Evolutionary conservation across 345 rosid genomes (phyloP), one percentile per base, ranked within the genome.

Genomic region (Cardamine chenopodiifolia): DNA sequence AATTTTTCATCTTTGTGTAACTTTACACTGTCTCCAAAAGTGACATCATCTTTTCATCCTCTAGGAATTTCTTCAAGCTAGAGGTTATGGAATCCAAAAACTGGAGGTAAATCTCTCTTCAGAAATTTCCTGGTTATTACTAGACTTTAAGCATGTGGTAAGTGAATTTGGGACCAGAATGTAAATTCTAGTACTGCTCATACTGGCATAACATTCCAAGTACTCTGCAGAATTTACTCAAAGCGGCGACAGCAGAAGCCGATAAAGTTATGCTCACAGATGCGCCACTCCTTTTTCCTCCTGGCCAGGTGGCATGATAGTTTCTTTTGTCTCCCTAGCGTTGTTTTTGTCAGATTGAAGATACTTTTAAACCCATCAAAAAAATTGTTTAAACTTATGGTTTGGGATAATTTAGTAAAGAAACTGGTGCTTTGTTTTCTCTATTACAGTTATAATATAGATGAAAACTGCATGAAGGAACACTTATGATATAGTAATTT

Each of bases 221-320:
- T 58, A 57, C 31, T 74, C 23, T 71, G 76, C 75, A 91, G 97
- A 91, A 78, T 66, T 78, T 89, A 80, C 88, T 81, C 48, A 82
- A 81, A 72, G 83, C 82, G 67, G 97, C 97, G 32, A 85, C 72
- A 70, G 68, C 75, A 58, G 97, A 87, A 85, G 86, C 86, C 58
- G 99, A 92, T 81, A 89, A 82, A 84, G 80, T 88, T 62, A 89
- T 92, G 91, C 87, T 95, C 62, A 92, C 99, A 62, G 97, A 95
- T 82, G 97, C 96, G 67, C 90, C 96, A 12, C 96, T 89, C 79
- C 82, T 92, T 19, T 92, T 85, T 78, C 85, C 99, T 68, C 99
- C 97, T 18, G 99, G 96, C 64, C 97, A 89, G 97, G 97, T 95
- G 4, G 1, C 34, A n/a, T 62, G 78, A 6, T 45, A 48, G 34